Evolutionary conservation across 202 grass and related monocot genomes (phyloP).

Genomic region (Setaria viridis): DNA sequence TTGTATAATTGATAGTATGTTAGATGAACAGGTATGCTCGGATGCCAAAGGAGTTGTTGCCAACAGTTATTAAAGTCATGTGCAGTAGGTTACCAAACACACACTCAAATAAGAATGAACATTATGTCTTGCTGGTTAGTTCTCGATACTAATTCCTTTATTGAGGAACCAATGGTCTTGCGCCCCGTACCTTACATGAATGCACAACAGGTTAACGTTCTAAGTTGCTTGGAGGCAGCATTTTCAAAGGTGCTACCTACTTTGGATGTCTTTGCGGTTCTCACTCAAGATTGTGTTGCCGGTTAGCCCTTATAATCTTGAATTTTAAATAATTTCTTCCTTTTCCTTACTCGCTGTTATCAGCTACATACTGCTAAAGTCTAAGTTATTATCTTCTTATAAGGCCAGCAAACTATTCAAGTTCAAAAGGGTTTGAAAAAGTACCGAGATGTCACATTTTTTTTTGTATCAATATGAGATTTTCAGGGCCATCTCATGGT

Average conservation of each 20-base stretch:
- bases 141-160: constrained; percentile 34
- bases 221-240: constrained; percentile 87
- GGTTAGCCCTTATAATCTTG: constrained; percentile 52
- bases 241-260: constrained; percentile 85
- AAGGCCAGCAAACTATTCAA: constrained; percentile 16
- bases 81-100: constrained; percentile 52
- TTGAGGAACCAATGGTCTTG: constrained; percentile 34
- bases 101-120: constrained; percentile 63
- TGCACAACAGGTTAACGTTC: constrained; percentile 71
- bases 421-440: constrained; percentile 40
- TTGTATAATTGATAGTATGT: constrained; percentile 45
- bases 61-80: constrained; percentile 68
- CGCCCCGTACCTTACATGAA: constrained; percentile 41
- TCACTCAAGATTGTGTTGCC: constrained; percentile 55
- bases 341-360: constrained; percentile 21
- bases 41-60: constrained; percentile 85
- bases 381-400: constrained; percentile 22
- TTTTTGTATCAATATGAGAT: constrained; percentile 41
- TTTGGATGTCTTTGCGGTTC: constrained; percentile 70
- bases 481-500: constrained; percentile 50
- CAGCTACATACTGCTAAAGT: constrained; percentile 29
- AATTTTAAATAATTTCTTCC: constrained; percentile 20
- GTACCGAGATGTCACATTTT: constrained; percentile 32
- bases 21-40: constrained; percentile 73
- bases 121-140: constrained; percentile 84